Evolutionary conservation across 768 basidiomycete genomes (phyloP).

Genomic region (Amanita muscaria): DNA sequence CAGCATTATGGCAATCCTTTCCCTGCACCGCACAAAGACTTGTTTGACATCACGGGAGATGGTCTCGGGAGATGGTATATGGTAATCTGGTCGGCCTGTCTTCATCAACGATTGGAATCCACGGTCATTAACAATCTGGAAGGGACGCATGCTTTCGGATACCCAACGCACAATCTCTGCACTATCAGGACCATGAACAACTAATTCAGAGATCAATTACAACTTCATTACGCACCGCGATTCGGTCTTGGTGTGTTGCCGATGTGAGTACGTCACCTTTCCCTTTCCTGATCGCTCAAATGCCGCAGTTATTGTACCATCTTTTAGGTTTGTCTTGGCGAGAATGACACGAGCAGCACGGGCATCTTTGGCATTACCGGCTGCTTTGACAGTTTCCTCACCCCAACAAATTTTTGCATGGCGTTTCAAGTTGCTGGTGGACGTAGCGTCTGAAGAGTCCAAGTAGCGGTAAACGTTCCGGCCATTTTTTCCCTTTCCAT

Average conservation of each 20-base stretch:
- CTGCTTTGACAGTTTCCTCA: conserved; percentile 13
- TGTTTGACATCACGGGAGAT: too few relatives aligned
- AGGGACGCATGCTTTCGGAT: conserved; percentile 8
- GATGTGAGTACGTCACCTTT: conserved; percentile 23
- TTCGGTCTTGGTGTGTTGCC: conserved; percentile 17
- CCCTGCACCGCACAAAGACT: too few relatives aligned
- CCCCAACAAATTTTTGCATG: conserved; percentile 24
- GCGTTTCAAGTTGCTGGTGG: conserved; percentile 16
- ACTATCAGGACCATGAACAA: conserved; percentile 4
- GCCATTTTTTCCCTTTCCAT: not conserved
- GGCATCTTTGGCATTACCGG: conserved; percentile 6
- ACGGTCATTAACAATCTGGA: conserved; percentile 13
- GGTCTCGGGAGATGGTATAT: conserved; percentile 9
- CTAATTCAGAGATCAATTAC: conserved; percentile 1
- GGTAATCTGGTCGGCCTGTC: conserved; percentile 3
- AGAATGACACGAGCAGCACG: conserved; percentile 7
- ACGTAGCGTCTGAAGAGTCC: conserved; percentile 9
- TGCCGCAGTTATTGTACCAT: conserved; percentile 17
- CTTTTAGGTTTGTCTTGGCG: not conserved
- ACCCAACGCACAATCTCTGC: conserved; percentile 23
- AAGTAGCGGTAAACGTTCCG: conserved; percentile 8
- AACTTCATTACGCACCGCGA: conserved; percentile 20
- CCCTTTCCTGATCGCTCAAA: conserved; percentile 21
- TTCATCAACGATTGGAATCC: conserved; percentile 11
- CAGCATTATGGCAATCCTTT: too few relatives aligned